phyloP scores from a whole-genome alignment of 164 flowering plant genomes.

The Aristolochia fimbriata region DNA sequence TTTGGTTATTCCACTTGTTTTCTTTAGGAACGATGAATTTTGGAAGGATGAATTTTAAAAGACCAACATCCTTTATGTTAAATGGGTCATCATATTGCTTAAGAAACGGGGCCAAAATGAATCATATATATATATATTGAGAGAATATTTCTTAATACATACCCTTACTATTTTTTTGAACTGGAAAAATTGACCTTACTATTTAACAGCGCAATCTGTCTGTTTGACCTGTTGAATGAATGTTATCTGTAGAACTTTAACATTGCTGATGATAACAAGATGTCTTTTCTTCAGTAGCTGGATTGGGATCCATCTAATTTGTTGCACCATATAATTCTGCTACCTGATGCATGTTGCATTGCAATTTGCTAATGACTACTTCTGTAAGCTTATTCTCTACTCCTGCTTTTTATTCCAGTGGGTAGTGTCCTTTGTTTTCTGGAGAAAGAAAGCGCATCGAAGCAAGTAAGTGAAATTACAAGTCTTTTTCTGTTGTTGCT shows the following conservation, averaged over 20 bases:
- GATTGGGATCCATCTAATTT: too few relatives aligned
- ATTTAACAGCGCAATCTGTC: neutral
- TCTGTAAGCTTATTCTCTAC: neutral
- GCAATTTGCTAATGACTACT: neutral
- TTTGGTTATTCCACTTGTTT: too few relatives aligned
- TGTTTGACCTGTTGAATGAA: neutral
- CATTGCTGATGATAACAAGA: neutral
- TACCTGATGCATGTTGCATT: neutral
- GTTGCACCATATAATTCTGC: neutral
- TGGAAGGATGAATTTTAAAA: too few relatives aligned
- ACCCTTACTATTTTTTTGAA: too few relatives aligned
- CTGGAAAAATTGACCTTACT: too few relatives aligned
- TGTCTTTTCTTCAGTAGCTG: too few relatives aligned
- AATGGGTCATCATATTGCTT: too few relatives aligned
- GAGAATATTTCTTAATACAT: too few relatives aligned
- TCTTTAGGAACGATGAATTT: too few relatives aligned
- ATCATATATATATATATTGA: too few relatives aligned
- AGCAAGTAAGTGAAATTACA: slow-evolving; percentile 57
- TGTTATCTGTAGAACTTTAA: neutral
- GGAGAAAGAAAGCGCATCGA: slow-evolving; percentile 67
- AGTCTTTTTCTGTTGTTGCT: neutral
- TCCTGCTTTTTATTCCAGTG: slow-evolving; percentile 40
- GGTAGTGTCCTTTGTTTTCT: slow-evolving; percentile 53
- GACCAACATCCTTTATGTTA: too few relatives aligned
- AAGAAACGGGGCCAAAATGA: too few relatives aligned